Base-by-base conservation (phyloP, 768 basidiomycete species). In the Boletellus sp. region DNA sequence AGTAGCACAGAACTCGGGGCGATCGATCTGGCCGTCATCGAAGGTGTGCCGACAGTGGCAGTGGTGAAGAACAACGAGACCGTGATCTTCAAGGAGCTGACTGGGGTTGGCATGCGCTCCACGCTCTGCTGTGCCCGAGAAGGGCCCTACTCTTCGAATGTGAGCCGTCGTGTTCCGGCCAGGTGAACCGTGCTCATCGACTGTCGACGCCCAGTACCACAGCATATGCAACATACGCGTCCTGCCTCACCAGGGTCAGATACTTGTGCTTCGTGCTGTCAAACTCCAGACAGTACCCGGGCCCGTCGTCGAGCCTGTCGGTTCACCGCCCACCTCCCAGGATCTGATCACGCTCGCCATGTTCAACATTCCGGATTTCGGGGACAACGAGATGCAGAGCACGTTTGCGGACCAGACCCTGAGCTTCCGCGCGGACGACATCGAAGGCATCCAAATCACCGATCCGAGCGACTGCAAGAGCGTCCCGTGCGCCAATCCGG, bases 221-320 rank as follows among this genome's bases (percentile, higher is more conserved):
- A 66, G 68, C 20, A 78, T 85, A 51, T 73, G 71, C 47, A 77
- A 74, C n/a, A 64, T 80, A 42, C 76, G 79, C 26, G 70, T 77
- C 22, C 60, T 82, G 32, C 80, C 81, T 2, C 64, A 68, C 13
- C 81, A 84, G 59, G 65, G 69, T 9, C 72, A 79, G 45, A 63
- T 84, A 12, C 66, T 84, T 19, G 69, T 81, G 45, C 70, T 81
- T 40, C 79, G 83, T 32, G 67, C 70, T 4, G 54, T 77, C 41
- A 61, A 58, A 35, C 57, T 61, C 33, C 54, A 58, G 31, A 42
- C 22, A 5, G 16, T 40, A 5, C 53, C 57, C 1, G 22, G 3
- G n/a, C n/a, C n/a, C n/a, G n/a, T n/a, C 22, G 13, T 19, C 17
- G 49, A 54, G n/a, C 42, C 26, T 26, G 33, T 40, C 23, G 54